These are phyloP conservation scores for Didymella pinodella DNA, from an alignment of 2,329 filamentous ascomycete species.

Conservation along the genomic window DNA sequence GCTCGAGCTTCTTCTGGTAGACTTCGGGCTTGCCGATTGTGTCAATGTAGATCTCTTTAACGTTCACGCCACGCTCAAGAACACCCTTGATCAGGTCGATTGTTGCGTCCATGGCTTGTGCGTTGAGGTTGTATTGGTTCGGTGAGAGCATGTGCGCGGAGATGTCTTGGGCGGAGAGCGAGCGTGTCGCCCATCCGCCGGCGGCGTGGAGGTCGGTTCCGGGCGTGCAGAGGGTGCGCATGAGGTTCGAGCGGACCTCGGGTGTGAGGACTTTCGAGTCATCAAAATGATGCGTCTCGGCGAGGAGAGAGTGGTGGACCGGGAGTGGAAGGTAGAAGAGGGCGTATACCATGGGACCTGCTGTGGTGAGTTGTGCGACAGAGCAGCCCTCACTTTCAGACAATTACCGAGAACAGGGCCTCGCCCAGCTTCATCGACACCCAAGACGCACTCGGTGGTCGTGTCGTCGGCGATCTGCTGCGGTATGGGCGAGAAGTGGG, in stretches of 20 bases:
- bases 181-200: conserved; percentile 84
- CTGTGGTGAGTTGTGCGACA: conserved; percentile 36
- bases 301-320: conserved; percentile 74
- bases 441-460: conserved; percentile 74
- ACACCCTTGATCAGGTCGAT: conserved; percentile 81
- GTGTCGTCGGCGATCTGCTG: conserved; percentile 51
- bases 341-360: conserved; percentile 72
- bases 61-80: conserved; percentile 77
- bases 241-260: conserved; percentile 75
- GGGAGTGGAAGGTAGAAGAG: conserved; percentile 75
- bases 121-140: conserved; percentile 84
- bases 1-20: conserved; percentile 85
- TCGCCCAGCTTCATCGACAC: conserved; percentile 92
- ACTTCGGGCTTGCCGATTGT: conserved; percentile 83
- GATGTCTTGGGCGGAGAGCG: conserved; percentile 86
- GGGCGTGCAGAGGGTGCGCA: conserved; percentile 74
- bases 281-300: conserved; percentile 83
- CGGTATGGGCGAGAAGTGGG: conserved; percentile 58
- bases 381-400: not conserved
- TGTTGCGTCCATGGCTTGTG: conserved; percentile 93
- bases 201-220: conserved; percentile 64
- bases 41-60: conserved; percentile 92
- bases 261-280: conserved; percentile 93
- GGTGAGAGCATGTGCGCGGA: conserved; percentile 77
- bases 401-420: conserved; percentile 84